Evolutionary conservation across 2,329 filamentous ascomycete genomes (phyloP).

Genomic region (Claviceps sp.): DNA sequence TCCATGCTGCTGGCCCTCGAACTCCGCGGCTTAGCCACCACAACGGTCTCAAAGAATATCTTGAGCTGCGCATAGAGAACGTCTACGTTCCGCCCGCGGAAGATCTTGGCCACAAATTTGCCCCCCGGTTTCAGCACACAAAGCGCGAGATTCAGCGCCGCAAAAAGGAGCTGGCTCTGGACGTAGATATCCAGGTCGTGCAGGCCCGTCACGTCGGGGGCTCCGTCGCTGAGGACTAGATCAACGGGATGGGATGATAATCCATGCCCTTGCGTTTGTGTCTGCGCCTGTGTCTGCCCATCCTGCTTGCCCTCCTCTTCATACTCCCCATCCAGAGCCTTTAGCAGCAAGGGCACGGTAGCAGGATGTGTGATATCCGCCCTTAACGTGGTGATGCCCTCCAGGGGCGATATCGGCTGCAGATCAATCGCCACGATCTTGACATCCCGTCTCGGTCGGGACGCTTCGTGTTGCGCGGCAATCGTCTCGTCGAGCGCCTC

Average conservation of each 20-base stretch:
- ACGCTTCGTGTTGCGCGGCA: slow-evolving; percentile 1
- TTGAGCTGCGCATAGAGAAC: slow-evolving; percentile 88
- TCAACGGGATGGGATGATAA: slow-evolving; percentile 65
- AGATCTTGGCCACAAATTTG: slow-evolving; percentile 97
- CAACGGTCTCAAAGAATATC: slow-evolving; percentile 71
- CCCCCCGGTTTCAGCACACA: slow-evolving; percentile 87
- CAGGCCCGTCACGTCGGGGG: slow-evolving; percentile 89
- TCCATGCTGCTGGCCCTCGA: slow-evolving; percentile 94
- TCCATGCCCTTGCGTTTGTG: neutral
- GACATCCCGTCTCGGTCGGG: slow-evolving; percentile 50
- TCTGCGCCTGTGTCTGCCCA: slow-evolving; percentile 23
- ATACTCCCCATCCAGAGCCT: slow-evolving; percentile 65
- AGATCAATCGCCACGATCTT: slow-evolving; percentile 94
- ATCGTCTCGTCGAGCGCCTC: neutral
- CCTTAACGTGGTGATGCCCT: slow-evolving; percentile 81
- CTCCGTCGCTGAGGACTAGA: slow-evolving; percentile 87
- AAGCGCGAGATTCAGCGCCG: slow-evolving; percentile 82
- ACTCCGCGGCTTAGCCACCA: slow-evolving; percentile 85
- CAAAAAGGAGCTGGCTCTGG: slow-evolving; percentile 88
- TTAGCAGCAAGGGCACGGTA: slow-evolving; percentile 78
- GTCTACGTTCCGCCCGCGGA: slow-evolving; percentile 89
- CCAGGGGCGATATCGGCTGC: slow-evolving; percentile 87
- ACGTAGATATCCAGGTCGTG: slow-evolving; percentile 98
- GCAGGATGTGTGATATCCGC: slow-evolving; percentile 97
- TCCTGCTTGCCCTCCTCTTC: slow-evolving; percentile 24